These are phyloP conservation scores for Nemania sp. DNA, from an alignment of 2,329 filamentous ascomycete species.

Conservation along the genomic window DNA sequence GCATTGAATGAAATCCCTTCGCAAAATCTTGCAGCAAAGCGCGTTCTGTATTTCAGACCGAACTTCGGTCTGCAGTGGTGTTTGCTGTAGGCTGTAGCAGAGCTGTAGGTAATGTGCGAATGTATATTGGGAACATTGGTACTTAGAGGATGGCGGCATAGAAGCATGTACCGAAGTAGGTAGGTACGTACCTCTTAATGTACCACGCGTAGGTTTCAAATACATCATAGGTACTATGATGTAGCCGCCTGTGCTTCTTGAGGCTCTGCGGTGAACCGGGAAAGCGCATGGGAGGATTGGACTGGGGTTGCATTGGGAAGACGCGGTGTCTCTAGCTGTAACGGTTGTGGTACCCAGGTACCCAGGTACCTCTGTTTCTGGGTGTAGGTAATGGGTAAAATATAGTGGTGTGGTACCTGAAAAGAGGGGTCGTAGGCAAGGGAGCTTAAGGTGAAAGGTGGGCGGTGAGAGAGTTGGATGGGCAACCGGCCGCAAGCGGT, in stretches of 20 bases:
- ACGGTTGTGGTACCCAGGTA: background rate
- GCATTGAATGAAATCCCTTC: background rate
- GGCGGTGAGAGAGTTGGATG: conserved; percentile 1
- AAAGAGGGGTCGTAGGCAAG: background rate
- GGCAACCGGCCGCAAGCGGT: background rate
- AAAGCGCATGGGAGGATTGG: background rate
- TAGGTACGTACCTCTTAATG: background rate
- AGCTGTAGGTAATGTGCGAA: too few species aligned
- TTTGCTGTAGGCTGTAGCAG: too few species aligned
- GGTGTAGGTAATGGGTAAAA: background rate
- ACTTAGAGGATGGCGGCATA: background rate
- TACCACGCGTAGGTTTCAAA: too few species aligned
- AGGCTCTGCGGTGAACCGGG: background rate
- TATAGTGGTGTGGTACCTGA: background rate
- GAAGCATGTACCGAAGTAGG: background rate
- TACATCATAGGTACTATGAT: background rate
- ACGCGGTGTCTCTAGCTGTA: background rate
- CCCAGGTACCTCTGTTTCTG: background rate
- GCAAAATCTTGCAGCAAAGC: background rate
- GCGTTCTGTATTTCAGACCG: background rate
- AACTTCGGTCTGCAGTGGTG: too few species aligned
- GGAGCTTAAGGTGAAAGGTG: background rate
- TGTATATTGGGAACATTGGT: too few species aligned
- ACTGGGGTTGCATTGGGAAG: background rate
- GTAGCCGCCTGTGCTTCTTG: background rate